These are phyloP conservation scores for Lentinula novae-zelandiae DNA, from an alignment of 1,284 basidiomycete genomes.

Conservation along the genomic window DNA sequence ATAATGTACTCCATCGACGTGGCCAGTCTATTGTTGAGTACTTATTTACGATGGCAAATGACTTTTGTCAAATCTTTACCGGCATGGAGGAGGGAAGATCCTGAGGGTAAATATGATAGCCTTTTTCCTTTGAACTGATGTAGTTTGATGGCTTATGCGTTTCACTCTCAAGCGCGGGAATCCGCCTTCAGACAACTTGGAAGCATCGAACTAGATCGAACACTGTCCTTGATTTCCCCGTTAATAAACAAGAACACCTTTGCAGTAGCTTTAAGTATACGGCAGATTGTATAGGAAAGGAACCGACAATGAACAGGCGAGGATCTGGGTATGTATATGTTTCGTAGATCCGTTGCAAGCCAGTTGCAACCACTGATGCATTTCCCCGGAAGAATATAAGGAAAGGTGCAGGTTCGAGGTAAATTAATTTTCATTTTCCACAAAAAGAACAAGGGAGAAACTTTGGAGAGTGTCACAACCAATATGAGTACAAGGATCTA, in stretches of 20 bases:
- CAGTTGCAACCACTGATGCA: background rate
- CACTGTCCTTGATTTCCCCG: no score
- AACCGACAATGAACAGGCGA: background rate
- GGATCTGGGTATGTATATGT: conserved; percentile 2
- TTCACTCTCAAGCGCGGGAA: no score
- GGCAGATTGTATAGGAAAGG: no score
- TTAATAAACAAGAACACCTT: no score
- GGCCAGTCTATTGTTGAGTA: background rate
- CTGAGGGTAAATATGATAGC: no score
- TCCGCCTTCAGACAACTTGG: no score
- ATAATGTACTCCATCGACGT: background rate
- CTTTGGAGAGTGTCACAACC: no score
- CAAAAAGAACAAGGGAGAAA: background rate
- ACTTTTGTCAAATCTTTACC: background rate
- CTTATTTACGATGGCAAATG: background rate
- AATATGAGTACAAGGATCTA: no score
- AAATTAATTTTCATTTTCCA: background rate
- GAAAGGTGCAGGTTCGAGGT: background rate
- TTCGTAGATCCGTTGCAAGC: background rate
- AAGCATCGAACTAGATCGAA: no score
- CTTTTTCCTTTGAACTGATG: no score
- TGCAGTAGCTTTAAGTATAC: no score
- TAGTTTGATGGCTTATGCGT: no score
- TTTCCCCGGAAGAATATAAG: background rate
- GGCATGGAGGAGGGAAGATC: background rate